These are phyloP conservation scores for Datura wrightii DNA, from an alignment of 257 asterid species.

Conservation along the genomic window DNA sequence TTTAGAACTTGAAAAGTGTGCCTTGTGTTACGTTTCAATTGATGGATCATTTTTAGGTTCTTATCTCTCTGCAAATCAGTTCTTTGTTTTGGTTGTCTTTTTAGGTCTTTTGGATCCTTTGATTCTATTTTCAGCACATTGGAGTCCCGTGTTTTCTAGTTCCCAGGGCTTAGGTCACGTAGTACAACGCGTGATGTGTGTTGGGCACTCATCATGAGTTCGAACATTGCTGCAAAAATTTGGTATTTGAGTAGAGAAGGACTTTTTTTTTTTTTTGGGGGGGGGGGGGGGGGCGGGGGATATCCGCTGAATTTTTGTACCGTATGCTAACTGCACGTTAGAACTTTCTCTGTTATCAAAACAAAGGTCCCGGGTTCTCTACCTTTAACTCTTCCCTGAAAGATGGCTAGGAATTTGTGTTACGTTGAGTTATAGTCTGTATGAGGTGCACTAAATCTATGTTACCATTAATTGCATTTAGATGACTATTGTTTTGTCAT, in stretches of 20 bases:
- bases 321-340: neutral
- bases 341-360: neutral
- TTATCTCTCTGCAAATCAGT: neutral
- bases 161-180: neutral
- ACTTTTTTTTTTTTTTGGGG: no score
- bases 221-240: neutral
- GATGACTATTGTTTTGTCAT: neutral
- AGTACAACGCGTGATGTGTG: neutral
- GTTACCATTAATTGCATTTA: neutral
- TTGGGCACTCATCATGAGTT: neutral
- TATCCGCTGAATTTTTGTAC: neutral
- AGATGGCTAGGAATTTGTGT: neutral
- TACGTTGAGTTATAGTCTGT: neutral
- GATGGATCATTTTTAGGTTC: conserved; percentile 4
- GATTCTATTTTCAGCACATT: conserved; percentile 19
- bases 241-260: neutral
- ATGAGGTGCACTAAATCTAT: neutral
- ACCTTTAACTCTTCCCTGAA: neutral
- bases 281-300: no score
- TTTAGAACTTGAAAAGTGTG: neutral
- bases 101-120: conserved; percentile 4
- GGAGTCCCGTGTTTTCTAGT: neutral
- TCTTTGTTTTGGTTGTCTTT: conserved; percentile 15
- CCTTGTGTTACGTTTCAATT: neutral
- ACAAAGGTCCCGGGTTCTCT: neutral